Evolutionary conservation across 148 eudicot species (phyloP).

Genomic region (Suaeda aralocaspica): DNA sequence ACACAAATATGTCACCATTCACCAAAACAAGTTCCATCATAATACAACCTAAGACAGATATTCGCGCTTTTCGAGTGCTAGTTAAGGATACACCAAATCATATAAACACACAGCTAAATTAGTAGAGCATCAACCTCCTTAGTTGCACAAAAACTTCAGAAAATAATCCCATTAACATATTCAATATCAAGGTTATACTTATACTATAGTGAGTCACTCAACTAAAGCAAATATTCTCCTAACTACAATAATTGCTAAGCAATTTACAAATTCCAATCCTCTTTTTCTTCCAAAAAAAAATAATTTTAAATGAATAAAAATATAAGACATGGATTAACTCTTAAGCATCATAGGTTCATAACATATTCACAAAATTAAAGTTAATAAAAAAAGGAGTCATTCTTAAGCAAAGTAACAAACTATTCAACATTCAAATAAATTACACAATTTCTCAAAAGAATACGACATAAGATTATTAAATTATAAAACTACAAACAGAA

Average conservation of each 20-base stretch:
- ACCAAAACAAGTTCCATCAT: too few relatives aligned
- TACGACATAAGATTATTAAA: slow-evolving; percentile 11
- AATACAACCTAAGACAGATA: too few relatives aligned
- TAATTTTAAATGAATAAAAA: neutral
- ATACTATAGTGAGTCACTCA: neutral
- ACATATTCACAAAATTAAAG: neutral
- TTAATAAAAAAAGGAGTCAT: slow-evolving; percentile 1
- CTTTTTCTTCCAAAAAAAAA: too few relatives aligned
- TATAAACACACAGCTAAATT: too few relatives aligned
- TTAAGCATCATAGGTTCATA: neutral
- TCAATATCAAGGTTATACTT: neutral
- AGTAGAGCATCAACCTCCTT: neutral
- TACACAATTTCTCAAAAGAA: neutral
- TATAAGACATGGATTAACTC: too few relatives aligned
- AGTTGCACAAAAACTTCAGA: neutral
- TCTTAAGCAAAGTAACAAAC: slow-evolving; percentile 11
- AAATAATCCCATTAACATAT: slow-evolving; percentile 1
- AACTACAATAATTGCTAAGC: neutral
- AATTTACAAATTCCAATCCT: neutral
- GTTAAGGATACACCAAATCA: too few relatives aligned
- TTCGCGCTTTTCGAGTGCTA: too few relatives aligned
- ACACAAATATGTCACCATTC: too few relatives aligned
- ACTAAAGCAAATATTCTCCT: neutral
- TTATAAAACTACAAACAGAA: neutral
- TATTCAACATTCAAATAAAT: slow-evolving; percentile 2